A percentile compares a stretch with the other conserved stretches of the same genome.
These are phyloP conservation scores for Fistulina hepatica DNA, from an alignment of 1,284 basidiomycete genomes.

Conservation along the genomic window DNA sequence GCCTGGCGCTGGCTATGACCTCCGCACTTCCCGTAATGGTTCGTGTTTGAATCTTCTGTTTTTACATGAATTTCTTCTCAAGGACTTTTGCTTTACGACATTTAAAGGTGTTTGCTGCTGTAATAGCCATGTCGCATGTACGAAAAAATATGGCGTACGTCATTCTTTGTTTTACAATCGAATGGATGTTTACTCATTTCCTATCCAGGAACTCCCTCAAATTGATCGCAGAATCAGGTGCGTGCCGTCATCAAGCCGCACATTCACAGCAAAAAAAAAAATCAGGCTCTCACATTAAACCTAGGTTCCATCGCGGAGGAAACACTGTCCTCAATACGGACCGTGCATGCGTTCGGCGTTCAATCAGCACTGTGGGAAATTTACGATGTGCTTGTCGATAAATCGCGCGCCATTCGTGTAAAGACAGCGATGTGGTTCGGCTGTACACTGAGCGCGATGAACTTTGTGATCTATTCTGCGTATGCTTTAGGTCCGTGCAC, in stretches of 20 bases:
- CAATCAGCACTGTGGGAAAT: conserved; percentile 54
- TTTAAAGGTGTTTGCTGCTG: too few species aligned
- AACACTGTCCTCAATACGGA: conserved; percentile 81
- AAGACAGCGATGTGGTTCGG: conserved; percentile 61
- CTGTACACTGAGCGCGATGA: conserved; percentile 56
- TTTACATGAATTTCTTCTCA: conserved; percentile 62
- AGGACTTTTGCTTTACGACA: too few species aligned
- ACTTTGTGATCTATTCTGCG: conserved; percentile 71
- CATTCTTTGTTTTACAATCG: too few species aligned
- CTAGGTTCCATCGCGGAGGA: conserved; percentile 91
- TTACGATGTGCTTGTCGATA: conserved; percentile 59
- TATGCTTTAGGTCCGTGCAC: conserved; percentile 50
- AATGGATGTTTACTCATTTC: too few species aligned
- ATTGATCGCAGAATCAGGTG: conserved; percentile 73
- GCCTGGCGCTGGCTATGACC: conserved; percentile 80
- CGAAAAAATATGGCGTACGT: conserved; percentile 65
- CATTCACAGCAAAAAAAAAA: too few species aligned
- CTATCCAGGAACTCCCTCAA: conserved; percentile 61
- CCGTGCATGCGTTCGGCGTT: conserved; percentile 87
- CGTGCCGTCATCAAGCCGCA: too few species aligned
- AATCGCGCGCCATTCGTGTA: conserved; percentile 48
- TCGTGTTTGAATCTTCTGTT: conserved; percentile 73
- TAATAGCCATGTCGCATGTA: too few species aligned
- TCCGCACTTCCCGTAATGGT: conserved; percentile 89
- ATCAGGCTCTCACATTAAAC: conserved; percentile 71